Conservation (phyloP, 176 grass and related monocot species). For the Luzula sylvatica region DNA sequence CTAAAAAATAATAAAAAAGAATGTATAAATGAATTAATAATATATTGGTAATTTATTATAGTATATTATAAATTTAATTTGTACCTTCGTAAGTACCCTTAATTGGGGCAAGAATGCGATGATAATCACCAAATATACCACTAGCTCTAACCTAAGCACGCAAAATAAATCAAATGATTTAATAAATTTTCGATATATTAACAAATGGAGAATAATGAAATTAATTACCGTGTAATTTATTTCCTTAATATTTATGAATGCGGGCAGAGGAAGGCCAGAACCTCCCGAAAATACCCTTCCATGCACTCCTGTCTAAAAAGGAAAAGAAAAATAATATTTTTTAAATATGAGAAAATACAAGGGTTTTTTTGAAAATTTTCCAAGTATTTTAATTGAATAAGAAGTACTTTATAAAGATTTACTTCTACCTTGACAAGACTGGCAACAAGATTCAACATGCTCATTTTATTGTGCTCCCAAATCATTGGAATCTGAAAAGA, state of each 20-base stretch:
- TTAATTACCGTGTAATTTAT: slow-evolving; percentile 47
- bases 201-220: slow-evolving; percentile 21
- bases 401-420: no score
- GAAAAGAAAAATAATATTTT: no score
- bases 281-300: slow-evolving; percentile 88
- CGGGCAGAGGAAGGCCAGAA: slow-evolving; percentile 57
- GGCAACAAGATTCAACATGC: slow-evolving; percentile 87
- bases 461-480: slow-evolving; percentile 88
- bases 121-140: slow-evolving; percentile 63
- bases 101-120: slow-evolving; percentile 63
- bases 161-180: neutral
- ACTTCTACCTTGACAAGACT: slow-evolving; percentile 87
- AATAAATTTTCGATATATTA: neutral
- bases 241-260: slow-evolving; percentile 45
- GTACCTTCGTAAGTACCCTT: slow-evolving; percentile 68
- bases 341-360: neutral
- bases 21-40: slow-evolving; percentile 4
- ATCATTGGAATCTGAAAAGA: slow-evolving; percentile 54
- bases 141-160: slow-evolving; percentile 48
- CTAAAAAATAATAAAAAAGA: slow-evolving; percentile 31
- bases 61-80: neutral
- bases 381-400: slow-evolving; percentile 18
- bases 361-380: neutral
- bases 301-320: slow-evolving; percentile 80
- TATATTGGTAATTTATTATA: no score